A percentile compares a stretch with the other conserved stretches of the same genome.
phyloP scores from a whole-genome alignment of 148 eudicot genomes.

The Vaccinium myrtillus region DNA sequence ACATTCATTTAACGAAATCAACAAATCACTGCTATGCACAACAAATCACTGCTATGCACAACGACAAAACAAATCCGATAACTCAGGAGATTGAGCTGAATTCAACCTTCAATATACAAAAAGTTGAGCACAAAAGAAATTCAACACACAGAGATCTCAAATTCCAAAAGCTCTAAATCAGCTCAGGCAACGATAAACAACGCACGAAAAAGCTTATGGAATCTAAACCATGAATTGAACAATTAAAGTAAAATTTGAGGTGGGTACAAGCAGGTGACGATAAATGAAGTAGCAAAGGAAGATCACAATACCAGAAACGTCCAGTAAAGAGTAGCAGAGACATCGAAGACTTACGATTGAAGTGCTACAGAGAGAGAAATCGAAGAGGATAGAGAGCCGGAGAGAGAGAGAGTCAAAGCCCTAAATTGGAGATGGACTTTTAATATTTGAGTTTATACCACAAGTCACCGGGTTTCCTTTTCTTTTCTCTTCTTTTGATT shows the following conservation, averaged over 20 bases:
- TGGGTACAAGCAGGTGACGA: not conserved
- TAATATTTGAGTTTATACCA: not conserved
- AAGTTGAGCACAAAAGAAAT: not conserved
- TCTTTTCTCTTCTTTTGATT: not conserved
- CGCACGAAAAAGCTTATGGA: not conserved
- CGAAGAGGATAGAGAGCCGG: not conserved
- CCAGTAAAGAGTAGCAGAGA: not conserved
- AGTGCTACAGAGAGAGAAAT: not conserved
- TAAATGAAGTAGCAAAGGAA: not conserved
- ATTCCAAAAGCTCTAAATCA: conserved; percentile 12
- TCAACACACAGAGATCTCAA: not conserved
- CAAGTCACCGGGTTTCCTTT: not conserved
- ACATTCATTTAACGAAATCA: not conserved
- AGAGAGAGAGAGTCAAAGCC: conserved; percentile 9
- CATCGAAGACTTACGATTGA: not conserved
- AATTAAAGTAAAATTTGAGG: not conserved
- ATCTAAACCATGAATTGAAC: not conserved
- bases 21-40: not conserved
- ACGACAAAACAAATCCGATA: not conserved
- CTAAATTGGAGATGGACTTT: not conserved
- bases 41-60: not conserved
- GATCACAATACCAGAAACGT: not conserved
- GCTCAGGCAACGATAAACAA: not conserved
- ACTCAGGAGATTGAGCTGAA: conserved; percentile 6
- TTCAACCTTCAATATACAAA: not conserved